phyloP scores from a whole-genome alignment of 441 rosid genomes.

The Gossypium davidsonii region DNA sequence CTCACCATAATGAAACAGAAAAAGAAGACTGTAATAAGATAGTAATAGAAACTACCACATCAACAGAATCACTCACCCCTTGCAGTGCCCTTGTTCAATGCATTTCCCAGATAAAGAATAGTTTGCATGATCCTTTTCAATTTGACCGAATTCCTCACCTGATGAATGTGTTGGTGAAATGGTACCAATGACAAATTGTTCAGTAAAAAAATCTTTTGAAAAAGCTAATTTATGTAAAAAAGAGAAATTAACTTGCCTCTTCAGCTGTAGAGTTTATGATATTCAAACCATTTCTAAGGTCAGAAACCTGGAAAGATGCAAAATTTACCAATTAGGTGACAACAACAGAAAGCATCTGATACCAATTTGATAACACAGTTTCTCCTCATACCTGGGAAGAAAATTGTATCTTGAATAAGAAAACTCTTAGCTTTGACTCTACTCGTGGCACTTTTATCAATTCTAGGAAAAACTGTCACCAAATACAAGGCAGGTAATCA shows the following conservation, averaged over 20 bases:
- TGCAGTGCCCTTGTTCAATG: slow-evolving; percentile 93
- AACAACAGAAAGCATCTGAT: slow-evolving; percentile 19
- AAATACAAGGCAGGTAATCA: slow-evolving; percentile 21
- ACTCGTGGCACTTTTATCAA: slow-evolving; percentile 88
- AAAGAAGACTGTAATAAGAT: background rate
- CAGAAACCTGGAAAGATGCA: slow-evolving; percentile 57
- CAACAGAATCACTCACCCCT: slow-evolving; percentile 54
- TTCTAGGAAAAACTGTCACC: slow-evolving; percentile 79
- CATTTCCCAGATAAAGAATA: slow-evolving; percentile 87
- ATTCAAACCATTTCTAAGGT: slow-evolving; percentile 67
- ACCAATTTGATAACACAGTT: slow-evolving; percentile 14
- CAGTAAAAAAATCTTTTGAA: slow-evolving; percentile 11
- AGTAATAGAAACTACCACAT: background rate
- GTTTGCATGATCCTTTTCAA: slow-evolving; percentile 85
- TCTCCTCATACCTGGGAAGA: slow-evolving; percentile 60
- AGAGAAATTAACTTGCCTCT: slow-evolving; percentile 56
- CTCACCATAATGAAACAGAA: background rate
- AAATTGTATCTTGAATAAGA: slow-evolving; percentile 81
- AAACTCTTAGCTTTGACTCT: slow-evolving; percentile 87
- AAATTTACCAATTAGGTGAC: slow-evolving; percentile 17
- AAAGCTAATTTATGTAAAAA: slow-evolving; percentile 15
- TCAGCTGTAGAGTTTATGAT: slow-evolving; percentile 64
- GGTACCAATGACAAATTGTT: slow-evolving; percentile 17
- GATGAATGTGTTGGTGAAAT: slow-evolving; percentile 25
- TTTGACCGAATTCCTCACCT: slow-evolving; percentile 73